These are phyloP conservation scores for Neospora caninum DNA, from an alignment of 169 alveolate genomes.

Conservation along the genomic window DNA sequence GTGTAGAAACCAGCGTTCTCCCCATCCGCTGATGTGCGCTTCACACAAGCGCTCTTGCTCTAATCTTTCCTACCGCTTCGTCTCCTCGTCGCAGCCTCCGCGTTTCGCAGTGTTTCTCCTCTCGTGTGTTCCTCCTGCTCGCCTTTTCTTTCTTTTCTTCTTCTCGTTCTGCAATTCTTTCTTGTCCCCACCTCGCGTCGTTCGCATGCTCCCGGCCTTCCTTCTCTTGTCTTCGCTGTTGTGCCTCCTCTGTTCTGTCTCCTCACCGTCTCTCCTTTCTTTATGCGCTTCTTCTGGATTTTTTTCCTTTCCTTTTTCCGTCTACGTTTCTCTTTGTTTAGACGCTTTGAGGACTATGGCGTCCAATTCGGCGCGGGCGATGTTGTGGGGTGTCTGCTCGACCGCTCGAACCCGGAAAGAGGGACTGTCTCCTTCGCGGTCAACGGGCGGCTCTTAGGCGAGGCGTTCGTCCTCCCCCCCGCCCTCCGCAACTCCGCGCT, in stretches of 20 bases:
- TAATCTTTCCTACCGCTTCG: too few species aligned
- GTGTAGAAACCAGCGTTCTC: too few species aligned
- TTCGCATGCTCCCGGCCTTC: background rate
- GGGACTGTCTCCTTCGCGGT: constrained; percentile 23
- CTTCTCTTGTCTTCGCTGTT: background rate
- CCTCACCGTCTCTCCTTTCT: too few species aligned
- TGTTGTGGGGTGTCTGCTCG: constrained; percentile 40
- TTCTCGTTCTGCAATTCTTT: background rate
- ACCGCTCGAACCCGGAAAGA: constrained; percentile 2
- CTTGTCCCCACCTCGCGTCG: background rate
- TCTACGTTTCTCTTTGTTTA: background rate
- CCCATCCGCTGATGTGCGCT: too few species aligned
- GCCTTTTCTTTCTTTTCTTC: background rate
- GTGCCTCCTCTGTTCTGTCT: too few species aligned
- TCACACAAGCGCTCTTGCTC: too few species aligned
- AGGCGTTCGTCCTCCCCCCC: constrained; percentile 9
- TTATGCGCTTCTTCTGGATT: background rate
- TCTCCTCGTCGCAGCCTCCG: too few species aligned
- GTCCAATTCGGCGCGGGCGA: constrained; percentile 16
- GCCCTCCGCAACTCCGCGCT: background rate
- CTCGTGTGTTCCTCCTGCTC: too few species aligned
- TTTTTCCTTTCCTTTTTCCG: background rate
- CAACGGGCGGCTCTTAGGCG: constrained; percentile 19
- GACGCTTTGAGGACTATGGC: constrained; percentile 37
- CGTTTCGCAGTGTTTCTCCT: too few species aligned